phyloP scores from a whole-genome alignment of 2,329 filamentous ascomycete species.

The Apiospora aurea region DNA sequence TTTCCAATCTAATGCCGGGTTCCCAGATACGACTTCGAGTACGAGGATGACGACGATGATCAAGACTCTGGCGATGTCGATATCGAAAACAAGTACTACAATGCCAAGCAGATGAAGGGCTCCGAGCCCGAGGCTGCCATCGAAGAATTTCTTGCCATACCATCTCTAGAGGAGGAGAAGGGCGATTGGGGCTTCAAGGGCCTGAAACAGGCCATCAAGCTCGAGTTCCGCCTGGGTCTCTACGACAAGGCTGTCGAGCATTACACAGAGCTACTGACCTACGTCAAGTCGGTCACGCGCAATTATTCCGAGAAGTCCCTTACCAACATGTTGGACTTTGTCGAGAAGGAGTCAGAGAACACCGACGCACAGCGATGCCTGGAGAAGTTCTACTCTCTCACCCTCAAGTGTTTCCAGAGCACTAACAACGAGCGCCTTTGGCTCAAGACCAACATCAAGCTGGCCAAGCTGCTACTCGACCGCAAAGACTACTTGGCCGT shows the following conservation, averaged over 20 bases:
- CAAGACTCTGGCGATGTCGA: slow-evolving; percentile 88
- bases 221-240: slow-evolving; percentile 90
- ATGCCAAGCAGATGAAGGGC: slow-evolving; percentile 94
- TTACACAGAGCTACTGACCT: slow-evolving; percentile 93
- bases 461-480: slow-evolving; percentile 89
- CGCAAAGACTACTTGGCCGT: slow-evolving; percentile 86
- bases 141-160: slow-evolving; percentile 89
- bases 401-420: slow-evolving; percentile 91
- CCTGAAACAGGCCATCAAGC: slow-evolving; percentile 96
- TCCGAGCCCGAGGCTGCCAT: slow-evolving; percentile 89
- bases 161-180: slow-evolving; percentile 85
- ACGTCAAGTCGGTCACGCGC: slow-evolving; percentile 95
- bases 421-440: slow-evolving; percentile 97
- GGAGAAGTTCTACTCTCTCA: slow-evolving; percentile 94
- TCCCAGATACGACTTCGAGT: slow-evolving; percentile 89
- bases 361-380: slow-evolving; percentile 79
- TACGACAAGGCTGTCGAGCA: slow-evolving; percentile 90
- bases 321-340: slow-evolving; percentile 98
- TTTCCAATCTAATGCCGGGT: slow-evolving; percentile 12
- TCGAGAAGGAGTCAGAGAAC: slow-evolving; percentile 83
- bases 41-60: slow-evolving; percentile 84
- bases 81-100: slow-evolving; percentile 99
- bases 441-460: slow-evolving; percentile 98
- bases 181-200: slow-evolving; percentile 99
- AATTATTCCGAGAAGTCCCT: slow-evolving; percentile 99